Base-by-base conservation (phyloP, 805 yeast species). In the Nakazawaea siamensis region DNA sequence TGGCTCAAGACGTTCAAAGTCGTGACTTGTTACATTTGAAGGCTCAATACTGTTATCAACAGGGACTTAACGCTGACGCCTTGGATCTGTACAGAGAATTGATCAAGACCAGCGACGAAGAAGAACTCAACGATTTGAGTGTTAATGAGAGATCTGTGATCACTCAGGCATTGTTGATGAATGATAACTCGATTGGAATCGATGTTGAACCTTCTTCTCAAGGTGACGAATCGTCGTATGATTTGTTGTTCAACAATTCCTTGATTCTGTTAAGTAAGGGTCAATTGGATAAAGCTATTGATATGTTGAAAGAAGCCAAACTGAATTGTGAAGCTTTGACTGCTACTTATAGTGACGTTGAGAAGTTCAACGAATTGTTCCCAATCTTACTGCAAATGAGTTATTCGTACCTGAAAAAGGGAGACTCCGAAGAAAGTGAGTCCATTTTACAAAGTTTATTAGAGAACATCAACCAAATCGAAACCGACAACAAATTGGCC, bases 61-160 rank as follows among this genome's bases (percentile, higher is more conserved):
- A 53, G 17, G 82, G 78, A 15, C 49, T 66, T 30, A 51, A 66
- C 21, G 60, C 44, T 5, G 55, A 62, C 20, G 71, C 85, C 0
- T 55, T 66, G 39, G 47, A 50, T 6, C 34, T 74, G 4, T 81
- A 80, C 48, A 53, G 53, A 24, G 57, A 57, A 4, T 54, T 72
- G 38, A 49, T 64, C 26, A 33, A 52, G 3, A 34, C 51, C 7
- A 54, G 61, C 19, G 47, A 57, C 31, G 58, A 56, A 28, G 71
- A 67, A 27, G 79, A 68, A 44, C 47, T 46, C 16, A 47, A 62
- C 24, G 88, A 80, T 51, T 50, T 78, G 37, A 48, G 62, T 19
- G 78, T 77, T 29, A 81, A 81, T 50, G 82, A 80, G 52, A 65
- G 79, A 40, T 86, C 88, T 3, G 66, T 75, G n/a, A 55, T 72